phyloP scores from a whole-genome alignment of 345 rosid species.

The Euphorbia pulcherrima region DNA sequence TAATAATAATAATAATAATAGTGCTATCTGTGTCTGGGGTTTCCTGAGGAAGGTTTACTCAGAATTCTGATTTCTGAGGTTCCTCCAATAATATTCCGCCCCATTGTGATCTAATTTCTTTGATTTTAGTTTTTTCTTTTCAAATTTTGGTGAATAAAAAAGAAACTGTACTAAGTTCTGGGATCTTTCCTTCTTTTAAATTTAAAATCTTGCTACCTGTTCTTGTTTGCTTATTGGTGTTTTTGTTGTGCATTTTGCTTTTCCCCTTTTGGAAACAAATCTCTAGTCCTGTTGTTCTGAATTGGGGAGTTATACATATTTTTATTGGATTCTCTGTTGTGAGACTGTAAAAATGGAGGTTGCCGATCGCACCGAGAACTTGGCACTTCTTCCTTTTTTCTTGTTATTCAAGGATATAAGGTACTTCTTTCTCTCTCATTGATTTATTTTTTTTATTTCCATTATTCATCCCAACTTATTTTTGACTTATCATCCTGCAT shows the following conservation, averaged over 20 bases:
- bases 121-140: neutral
- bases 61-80: neutral
- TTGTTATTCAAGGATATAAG: conserved; percentile 36
- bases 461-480: neutral
- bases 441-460: neutral
- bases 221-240: neutral
- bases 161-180: neutral
- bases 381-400: conserved; percentile 27
- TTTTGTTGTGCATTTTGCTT: neutral
- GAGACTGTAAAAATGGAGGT: neutral
- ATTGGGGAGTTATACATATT: neutral
- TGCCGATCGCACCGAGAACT: conserved; percentile 18
- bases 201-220: neutral
- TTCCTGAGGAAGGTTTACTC: neutral
- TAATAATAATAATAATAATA: no score
- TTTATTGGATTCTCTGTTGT: neutral
- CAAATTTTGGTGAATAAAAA: neutral
- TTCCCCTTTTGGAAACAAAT: neutral
- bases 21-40: neutral
- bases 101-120: neutral
- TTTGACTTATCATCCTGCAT: neutral
- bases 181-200: neutral
- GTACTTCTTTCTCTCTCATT: conserved; percentile 13
- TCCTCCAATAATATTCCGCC: neutral
- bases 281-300: neutral